phyloP scores from a whole-genome alignment of 1,139 yeast genomes.

The Saccharomyces hybrid region DNA sequence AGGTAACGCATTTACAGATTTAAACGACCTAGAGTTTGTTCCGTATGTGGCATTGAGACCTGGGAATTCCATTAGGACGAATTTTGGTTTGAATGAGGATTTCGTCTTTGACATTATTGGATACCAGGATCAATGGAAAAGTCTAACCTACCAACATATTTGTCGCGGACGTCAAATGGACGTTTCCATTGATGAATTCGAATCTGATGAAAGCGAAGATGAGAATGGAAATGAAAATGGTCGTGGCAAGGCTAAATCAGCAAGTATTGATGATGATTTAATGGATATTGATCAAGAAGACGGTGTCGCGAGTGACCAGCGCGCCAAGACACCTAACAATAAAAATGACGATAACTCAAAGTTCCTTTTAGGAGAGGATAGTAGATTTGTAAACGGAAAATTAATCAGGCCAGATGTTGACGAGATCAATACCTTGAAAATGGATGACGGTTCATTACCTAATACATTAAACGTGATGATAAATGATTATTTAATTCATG shows the following conservation, averaged over 20 bases:
- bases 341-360: conserved; percentile 7
- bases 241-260: conserved; percentile 1
- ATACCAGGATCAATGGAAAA: conserved; percentile 47
- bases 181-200: conserved; percentile 14
- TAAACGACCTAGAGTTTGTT: conserved; percentile 33
- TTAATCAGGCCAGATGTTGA: conserved; percentile 23
- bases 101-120: conserved; percentile 67
- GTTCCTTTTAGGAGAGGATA: conserved; percentile 17
- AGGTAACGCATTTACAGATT: conserved; percentile 45
- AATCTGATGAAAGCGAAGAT: conserved; percentile 10
- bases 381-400: conserved; percentile 19
- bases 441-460: conserved; percentile 34
- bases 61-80: conserved; percentile 49
- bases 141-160: conserved; percentile 26
- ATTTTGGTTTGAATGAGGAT: conserved; percentile 56
- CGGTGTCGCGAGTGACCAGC: neutral
- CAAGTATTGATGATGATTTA: neutral
- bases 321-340: neutral
- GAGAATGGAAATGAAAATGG: neutral
- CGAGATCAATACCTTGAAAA: conserved; percentile 22
- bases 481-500: conserved; percentile 60
- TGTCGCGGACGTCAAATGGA: conserved; percentile 9
- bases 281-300: conserved; percentile 8
- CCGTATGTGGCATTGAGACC: conserved; percentile 48
- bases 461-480: conserved; percentile 49